These are phyloP conservation scores for Pleurotus ostreatus DNA, from an alignment of 768 basidiomycete genomes.

Conservation along the genomic window DNA sequence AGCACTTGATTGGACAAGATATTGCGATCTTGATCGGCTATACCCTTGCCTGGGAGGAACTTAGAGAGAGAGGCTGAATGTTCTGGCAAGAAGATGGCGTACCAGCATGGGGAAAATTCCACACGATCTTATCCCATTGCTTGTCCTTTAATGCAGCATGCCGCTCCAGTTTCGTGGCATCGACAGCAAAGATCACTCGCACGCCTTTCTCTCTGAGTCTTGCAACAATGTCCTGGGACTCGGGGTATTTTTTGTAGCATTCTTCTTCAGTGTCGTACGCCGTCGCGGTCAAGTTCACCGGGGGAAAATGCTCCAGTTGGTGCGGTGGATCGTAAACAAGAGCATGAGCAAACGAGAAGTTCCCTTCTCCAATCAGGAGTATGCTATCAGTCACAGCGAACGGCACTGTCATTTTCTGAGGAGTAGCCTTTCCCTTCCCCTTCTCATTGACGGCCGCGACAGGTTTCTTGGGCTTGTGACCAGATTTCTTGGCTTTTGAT, in stretches of 20 bases:
- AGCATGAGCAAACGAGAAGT: slow-evolving; percentile 88
- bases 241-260: slow-evolving; percentile 82
- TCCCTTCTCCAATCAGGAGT: slow-evolving; percentile 87
- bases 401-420: slow-evolving; percentile 51
- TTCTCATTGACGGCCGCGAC: slow-evolving; percentile 17
- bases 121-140: slow-evolving; percentile 77
- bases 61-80: background rate
- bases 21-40: slow-evolving; percentile 91
- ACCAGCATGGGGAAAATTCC: slow-evolving; percentile 98
- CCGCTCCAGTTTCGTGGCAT: slow-evolving; percentile 76
- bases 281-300: slow-evolving; percentile 76
- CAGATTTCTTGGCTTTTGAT: slow-evolving; percentile 25
- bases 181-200: slow-evolving; percentile 74
- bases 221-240: slow-evolving; percentile 55
- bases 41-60: slow-evolving; percentile 64
- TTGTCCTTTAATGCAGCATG: slow-evolving; percentile 50
- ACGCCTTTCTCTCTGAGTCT: slow-evolving; percentile 56
- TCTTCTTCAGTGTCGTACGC: slow-evolving; percentile 76
- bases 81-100: slow-evolving; percentile 17
- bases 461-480: slow-evolving; percentile 6
- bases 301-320: slow-evolving; percentile 47
- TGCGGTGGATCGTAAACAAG: slow-evolving; percentile 48
- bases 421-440: slow-evolving; percentile 31
- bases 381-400: slow-evolving; percentile 64
- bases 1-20: slow-evolving; percentile 85